These are phyloP conservation scores for Blastobotrys apis DNA, from an alignment of 1,139 yeast species.

Conservation along the genomic window DNA sequence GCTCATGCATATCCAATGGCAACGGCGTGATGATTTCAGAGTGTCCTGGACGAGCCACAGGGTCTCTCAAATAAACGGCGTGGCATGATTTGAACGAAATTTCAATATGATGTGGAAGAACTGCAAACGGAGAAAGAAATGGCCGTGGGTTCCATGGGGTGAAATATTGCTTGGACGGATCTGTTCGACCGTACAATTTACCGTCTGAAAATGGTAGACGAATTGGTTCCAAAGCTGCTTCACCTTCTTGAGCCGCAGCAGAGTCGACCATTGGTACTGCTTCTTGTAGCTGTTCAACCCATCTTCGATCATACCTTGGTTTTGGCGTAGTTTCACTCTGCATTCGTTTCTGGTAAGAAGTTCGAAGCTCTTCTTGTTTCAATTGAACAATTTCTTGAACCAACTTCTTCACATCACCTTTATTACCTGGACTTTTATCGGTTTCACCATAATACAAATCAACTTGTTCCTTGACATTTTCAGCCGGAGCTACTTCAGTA, in stretches of 20 bases:
- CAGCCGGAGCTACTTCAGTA: slow-evolving; percentile 9
- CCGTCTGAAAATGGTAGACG: slow-evolving; percentile 41
- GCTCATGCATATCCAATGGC: slow-evolving; percentile 77
- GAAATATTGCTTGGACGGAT: slow-evolving; percentile 75
- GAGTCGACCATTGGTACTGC: slow-evolving; percentile 48
- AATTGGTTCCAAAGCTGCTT: slow-evolving; percentile 41
- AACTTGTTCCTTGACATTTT: slow-evolving; percentile 6
- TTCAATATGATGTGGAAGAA: slow-evolving; percentile 88
- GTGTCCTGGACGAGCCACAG: slow-evolving; percentile 95
- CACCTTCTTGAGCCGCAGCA: slow-evolving; percentile 53
- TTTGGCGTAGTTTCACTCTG: slow-evolving; percentile 26
- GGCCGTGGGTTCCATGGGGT: slow-evolving; percentile 98
- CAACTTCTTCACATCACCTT: slow-evolving; percentile 48
- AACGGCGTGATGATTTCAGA: slow-evolving; percentile 94
- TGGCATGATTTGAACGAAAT: slow-evolving; percentile 87
- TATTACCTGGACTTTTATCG: slow-evolving; percentile 17
- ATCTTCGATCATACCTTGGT: slow-evolving; percentile 50
- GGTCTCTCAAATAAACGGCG: slow-evolving; percentile 92
- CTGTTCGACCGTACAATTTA: slow-evolving; percentile 71
- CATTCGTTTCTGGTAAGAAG: slow-evolving; percentile 28
- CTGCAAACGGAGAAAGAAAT: slow-evolving; percentile 86
- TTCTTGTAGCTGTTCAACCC: slow-evolving; percentile 50
- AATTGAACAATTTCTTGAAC: slow-evolving; percentile 51
- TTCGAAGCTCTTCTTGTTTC: slow-evolving; percentile 49
- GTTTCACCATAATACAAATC: slow-evolving; percentile 15